Evolutionary conservation across 306 rosid species (phyloP).

Genomic region (Potentilla sterilis): DNA sequence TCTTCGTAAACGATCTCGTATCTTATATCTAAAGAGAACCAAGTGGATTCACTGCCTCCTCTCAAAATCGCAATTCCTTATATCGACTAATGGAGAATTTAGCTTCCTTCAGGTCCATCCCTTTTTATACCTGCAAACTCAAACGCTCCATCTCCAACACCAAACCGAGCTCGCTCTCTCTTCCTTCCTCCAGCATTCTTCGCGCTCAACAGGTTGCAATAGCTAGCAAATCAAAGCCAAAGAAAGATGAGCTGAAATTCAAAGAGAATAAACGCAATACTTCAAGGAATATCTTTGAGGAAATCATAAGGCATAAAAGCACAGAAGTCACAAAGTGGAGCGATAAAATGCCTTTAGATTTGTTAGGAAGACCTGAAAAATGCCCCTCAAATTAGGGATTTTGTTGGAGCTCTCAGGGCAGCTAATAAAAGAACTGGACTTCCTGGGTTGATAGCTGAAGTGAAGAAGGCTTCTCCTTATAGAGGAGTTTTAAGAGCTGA

Average conservation of each 20-base stretch:
- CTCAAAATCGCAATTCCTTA: too few species aligned
- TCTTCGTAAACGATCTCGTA: too few species aligned
- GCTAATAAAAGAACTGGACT: too few species aligned
- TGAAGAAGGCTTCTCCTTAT: too few species aligned
- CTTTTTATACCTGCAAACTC: constrained; percentile 38
- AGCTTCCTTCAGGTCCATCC: too few species aligned
- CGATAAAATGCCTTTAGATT: constrained; percentile 64
- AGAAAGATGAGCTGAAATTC: constrained; percentile 43
- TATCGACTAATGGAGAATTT: constrained; percentile 44
- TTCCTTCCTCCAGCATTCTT: constrained; percentile 13
- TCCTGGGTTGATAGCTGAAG: too few species aligned
- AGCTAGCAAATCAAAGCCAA: constrained; percentile 37
- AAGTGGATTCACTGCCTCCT: too few species aligned
- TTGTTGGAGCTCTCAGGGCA: too few species aligned
- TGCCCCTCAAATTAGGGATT: too few species aligned
- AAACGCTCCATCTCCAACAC: constrained; percentile 25
- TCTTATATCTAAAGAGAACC: too few species aligned
- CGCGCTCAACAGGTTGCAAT: constrained; percentile 47
- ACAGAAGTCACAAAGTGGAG: constrained; percentile 62
- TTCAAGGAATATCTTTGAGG: constrained; percentile 84
- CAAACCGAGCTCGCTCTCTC: constrained; percentile 30
- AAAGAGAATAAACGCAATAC: constrained; percentile 87
- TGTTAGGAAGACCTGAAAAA: too few species aligned
- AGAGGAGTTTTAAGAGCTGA: too few species aligned
- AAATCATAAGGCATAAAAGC: constrained; percentile 87